These are phyloP conservation scores for Suillus decipiens DNA, from an alignment of 768 basidiomycete species.

Conservation along the genomic window DNA sequence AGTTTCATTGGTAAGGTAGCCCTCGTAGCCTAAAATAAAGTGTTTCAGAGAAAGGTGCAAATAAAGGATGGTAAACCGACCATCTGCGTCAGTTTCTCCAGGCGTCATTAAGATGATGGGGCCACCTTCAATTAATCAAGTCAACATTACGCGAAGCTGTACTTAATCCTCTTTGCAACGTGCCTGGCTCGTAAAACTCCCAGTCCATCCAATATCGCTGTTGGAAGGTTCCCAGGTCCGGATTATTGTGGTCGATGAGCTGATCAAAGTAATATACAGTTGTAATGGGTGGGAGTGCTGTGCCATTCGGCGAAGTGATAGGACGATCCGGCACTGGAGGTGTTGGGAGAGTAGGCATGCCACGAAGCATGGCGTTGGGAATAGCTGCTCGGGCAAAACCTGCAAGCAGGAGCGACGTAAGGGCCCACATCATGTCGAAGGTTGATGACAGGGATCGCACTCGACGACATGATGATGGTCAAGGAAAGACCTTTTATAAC, in stretches of 20 bases:
- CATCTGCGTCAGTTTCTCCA: conserved; percentile 60
- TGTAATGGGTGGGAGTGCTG: conserved; percentile 25
- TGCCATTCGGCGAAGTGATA: conserved; percentile 25
- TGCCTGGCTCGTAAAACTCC: conserved; percentile 62
- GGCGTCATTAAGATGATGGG: conserved; percentile 47
- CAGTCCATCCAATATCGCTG: conserved; percentile 74
- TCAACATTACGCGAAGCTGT: not conserved
- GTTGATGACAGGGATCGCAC: not conserved
- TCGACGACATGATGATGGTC: not conserved
- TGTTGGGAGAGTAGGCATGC: conserved; percentile 17
- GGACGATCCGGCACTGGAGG: conserved; percentile 15
- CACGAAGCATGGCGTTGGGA: conserved; percentile 22
- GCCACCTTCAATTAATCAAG: conserved; percentile 19
- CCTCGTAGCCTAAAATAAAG: conserved; percentile 28
- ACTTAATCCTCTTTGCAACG: not conserved
- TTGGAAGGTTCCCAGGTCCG: conserved; percentile 67
- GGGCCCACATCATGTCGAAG: not conserved
- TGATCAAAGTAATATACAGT: conserved; percentile 35
- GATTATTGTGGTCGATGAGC: conserved; percentile 49
- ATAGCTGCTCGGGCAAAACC: conserved; percentile 17
- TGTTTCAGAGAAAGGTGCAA: not conserved
- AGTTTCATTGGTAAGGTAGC: conserved; percentile 62
- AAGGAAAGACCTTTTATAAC: not conserved
- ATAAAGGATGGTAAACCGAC: conserved; percentile 10
- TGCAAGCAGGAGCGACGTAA: not conserved